Conservation (phyloP, 2,329 filamentous ascomycete species). For the Talaromyces rugulosus region DNA sequence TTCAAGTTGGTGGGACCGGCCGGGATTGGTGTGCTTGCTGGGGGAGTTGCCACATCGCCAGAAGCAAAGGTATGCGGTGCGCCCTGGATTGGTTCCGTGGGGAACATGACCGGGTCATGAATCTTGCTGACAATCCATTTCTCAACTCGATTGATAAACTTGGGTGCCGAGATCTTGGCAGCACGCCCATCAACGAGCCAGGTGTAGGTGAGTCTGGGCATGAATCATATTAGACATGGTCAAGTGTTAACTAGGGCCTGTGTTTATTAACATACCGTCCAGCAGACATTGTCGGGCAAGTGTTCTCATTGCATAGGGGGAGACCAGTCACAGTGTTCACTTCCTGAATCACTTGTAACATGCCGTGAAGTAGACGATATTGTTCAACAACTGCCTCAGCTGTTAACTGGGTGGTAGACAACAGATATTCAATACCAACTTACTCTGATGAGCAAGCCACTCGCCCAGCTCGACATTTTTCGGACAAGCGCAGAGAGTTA, state of each 20-base stretch:
- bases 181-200: conserved; percentile 89
- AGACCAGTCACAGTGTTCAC: conserved; percentile 70
- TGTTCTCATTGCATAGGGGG: conserved; percentile 76
- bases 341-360: conserved; percentile 83
- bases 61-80: conserved; percentile 53
- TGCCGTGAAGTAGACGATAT: conserved; percentile 81
- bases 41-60: conserved; percentile 49
- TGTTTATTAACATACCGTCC: conserved; percentile 64
- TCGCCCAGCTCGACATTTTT: conserved; percentile 92
- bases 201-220: conserved; percentile 78
- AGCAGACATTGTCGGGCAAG: conserved; percentile 90
- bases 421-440: conserved; percentile 20
- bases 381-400: conserved; percentile 75
- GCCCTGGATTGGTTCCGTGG: conserved; percentile 70
- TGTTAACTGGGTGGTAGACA: conserved; percentile 1
- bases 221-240: conserved; percentile 15
- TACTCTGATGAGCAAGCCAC: conserved; percentile 94
- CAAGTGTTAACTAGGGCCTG: not conserved
- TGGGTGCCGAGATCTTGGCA: conserved; percentile 84
- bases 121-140: conserved; percentile 97
- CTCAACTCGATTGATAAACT: conserved; percentile 94
- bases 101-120: conserved; percentile 83
- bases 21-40: conserved; percentile 49
- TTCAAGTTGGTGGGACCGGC: conserved; percentile 37
- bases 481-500: conserved; percentile 88